Evolutionary conservation across 2,329 filamentous ascomycete genomes (phyloP).

Genomic region (Periconia sp.): DNA sequence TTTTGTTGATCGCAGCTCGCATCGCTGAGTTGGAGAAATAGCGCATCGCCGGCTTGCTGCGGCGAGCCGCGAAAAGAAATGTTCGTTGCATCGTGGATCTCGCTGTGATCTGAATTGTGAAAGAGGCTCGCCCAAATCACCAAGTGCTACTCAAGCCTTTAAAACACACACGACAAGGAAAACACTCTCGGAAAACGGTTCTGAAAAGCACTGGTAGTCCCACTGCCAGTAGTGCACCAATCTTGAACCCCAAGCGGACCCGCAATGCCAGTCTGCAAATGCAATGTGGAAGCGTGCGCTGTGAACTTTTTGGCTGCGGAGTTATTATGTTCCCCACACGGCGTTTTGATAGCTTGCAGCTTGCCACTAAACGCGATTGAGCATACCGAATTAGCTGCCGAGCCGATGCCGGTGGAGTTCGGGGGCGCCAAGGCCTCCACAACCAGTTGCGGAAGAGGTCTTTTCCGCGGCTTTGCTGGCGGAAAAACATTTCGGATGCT

Average conservation of each 20-base stretch:
- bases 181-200: conserved; percentile 2
- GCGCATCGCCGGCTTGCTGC: conserved; percentile 36
- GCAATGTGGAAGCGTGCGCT: conserved; percentile 15
- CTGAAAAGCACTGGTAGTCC: conserved; percentile 10
- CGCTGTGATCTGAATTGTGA: neutral
- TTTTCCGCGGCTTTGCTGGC: conserved; percentile 30
- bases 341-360: conserved; percentile 31
- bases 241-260: conserved; percentile 19
- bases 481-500: conserved; percentile 3
- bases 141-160: too few relatives aligned
- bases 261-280: too few relatives aligned
- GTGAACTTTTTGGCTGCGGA: conserved; percentile 29
- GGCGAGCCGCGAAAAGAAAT: conserved; percentile 41
- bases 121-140: too few relatives aligned
- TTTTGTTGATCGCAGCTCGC: conserved; percentile 47
- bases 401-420: conserved; percentile 35
- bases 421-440: conserved; percentile 29
- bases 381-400: conserved; percentile 41
- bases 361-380: conserved; percentile 27
- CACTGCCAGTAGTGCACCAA: too few relatives aligned
- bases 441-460: conserved; percentile 27
- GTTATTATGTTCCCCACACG: conserved; percentile 37
- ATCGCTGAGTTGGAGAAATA: conserved; percentile 42
- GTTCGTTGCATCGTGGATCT: conserved; percentile 39
- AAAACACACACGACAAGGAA: conserved; percentile 1